Conservation (phyloP, 202 grass and related monocot species). For the Panicum hallii region DNA sequence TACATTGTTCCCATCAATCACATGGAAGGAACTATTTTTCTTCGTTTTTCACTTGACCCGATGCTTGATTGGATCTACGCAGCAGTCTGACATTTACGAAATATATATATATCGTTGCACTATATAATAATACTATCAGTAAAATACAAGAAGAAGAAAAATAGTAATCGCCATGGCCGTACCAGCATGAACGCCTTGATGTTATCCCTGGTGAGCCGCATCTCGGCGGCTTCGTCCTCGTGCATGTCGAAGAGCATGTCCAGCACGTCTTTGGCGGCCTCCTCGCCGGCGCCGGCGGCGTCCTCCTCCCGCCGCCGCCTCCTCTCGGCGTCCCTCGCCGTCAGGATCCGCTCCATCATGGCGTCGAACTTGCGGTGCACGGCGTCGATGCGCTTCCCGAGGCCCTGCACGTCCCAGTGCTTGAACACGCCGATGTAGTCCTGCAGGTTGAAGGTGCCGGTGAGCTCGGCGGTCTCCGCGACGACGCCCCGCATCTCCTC, state of each 20-base stretch:
- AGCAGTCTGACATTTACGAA: background rate
- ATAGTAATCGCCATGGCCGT: background rate
- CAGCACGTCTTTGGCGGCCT: constrained; percentile 62
- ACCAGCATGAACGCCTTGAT: constrained; percentile 94
- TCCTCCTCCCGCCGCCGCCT: background rate
- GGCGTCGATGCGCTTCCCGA: constrained; percentile 53
- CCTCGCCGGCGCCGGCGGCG: background rate
- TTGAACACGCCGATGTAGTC: constrained; percentile 69
- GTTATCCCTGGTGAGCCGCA: constrained; percentile 69
- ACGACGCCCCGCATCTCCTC: constrained; percentile 63
- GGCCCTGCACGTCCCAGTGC: constrained; percentile 73
- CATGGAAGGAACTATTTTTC: background rate
- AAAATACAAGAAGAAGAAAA: background rate
- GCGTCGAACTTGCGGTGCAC: constrained; percentile 63
- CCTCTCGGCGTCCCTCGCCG: constrained; percentile 57
- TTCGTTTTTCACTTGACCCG: background rate
- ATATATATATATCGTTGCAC: background rate
- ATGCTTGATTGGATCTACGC: constrained; percentile 22
- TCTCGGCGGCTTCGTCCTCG: constrained; percentile 65
- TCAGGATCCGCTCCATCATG: constrained; percentile 72
- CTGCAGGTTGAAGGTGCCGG: constrained; percentile 65
- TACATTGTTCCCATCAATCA: background rate
- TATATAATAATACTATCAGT: too few species aligned
- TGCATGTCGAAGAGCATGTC: constrained; percentile 85
- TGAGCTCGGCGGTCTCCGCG: constrained; percentile 53